phyloP scores from a whole-genome alignment of 2,329 filamentous ascomycete species.

The Hymenoscyphus occultus region DNA sequence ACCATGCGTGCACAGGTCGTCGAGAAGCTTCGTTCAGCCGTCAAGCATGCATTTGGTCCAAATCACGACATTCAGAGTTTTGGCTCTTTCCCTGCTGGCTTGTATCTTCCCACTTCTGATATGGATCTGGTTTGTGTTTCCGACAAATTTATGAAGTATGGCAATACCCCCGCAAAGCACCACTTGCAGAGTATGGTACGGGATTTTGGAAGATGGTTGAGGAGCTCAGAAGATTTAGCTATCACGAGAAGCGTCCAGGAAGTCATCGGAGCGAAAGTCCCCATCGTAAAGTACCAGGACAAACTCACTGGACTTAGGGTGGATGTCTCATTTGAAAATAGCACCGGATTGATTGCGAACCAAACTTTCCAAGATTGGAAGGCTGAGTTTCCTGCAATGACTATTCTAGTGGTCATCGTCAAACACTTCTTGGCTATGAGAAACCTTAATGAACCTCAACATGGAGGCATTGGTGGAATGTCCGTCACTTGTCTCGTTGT shows the following conservation, averaged over 20 bases:
- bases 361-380: constrained; percentile 81
- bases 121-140: constrained; percentile 89
- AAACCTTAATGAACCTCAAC: constrained; percentile 85
- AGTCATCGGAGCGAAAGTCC: constrained; percentile 76
- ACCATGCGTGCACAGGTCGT: constrained; percentile 71
- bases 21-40: constrained; percentile 58
- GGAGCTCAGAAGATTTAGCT: constrained; percentile 36
- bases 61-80: constrained; percentile 67
- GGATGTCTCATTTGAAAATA: constrained; percentile 93
- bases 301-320: constrained; percentile 73
- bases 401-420: constrained; percentile 78
- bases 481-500: constrained; percentile 91
- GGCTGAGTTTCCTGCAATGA: constrained; percentile 75
- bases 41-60: constrained; percentile 53
- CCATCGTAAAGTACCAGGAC: constrained; percentile 89
- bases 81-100: constrained; percentile 87
- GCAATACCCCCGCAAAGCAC: not conserved
- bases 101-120: constrained; percentile 75
- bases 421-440: constrained; percentile 93
- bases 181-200: constrained; percentile 19
- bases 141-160: constrained; percentile 47
- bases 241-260: constrained; percentile 58
- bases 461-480: constrained; percentile 89
- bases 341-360: constrained; percentile 75
- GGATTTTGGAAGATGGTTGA: constrained; percentile 52